phyloP scores from a whole-genome alignment of 306 rosid genomes.

The Lathyrus tuberosus region DNA sequence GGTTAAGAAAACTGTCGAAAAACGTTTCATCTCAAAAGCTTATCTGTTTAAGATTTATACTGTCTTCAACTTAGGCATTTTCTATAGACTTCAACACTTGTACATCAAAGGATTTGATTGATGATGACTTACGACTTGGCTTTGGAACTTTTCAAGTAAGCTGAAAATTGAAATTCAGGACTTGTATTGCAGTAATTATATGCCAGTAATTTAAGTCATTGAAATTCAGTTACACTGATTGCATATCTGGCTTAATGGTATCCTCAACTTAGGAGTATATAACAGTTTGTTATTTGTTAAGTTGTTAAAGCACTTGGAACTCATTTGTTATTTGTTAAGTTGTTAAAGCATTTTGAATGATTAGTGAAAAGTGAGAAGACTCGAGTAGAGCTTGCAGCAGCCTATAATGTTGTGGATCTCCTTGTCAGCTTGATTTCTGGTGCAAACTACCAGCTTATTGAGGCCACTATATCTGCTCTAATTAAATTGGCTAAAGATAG shows the following conservation, averaged over 20 bases:
- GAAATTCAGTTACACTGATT: not conserved
- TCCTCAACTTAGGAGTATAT: not conserved
- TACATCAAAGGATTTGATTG: not conserved
- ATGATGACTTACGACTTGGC: not conserved
- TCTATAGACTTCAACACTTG: not conserved
- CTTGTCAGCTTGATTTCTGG: too few relatives aligned
- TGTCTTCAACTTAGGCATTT: not conserved
- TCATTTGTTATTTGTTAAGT: too few relatives aligned
- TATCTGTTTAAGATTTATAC: not conserved
- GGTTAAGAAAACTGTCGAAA: not conserved
- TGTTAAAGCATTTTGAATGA: too few relatives aligned
- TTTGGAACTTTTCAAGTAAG: not conserved
- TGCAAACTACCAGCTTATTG: too few relatives aligned
- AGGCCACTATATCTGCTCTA: too few relatives aligned
- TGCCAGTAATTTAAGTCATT: not conserved
- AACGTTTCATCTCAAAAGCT: not conserved
- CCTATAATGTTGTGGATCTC: too few relatives aligned
- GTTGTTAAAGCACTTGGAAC: too few relatives aligned
- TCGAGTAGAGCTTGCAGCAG: too few relatives aligned
- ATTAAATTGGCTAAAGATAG: too few relatives aligned
- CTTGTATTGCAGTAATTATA: not conserved
- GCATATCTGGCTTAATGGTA: not conserved
- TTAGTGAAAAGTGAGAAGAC: too few relatives aligned
- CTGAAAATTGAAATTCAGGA: not conserved
- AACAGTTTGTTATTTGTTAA: too few relatives aligned